phyloP scores from a whole-genome alignment of 345 rosid genomes.

The Mercurialis annua region DNA sequence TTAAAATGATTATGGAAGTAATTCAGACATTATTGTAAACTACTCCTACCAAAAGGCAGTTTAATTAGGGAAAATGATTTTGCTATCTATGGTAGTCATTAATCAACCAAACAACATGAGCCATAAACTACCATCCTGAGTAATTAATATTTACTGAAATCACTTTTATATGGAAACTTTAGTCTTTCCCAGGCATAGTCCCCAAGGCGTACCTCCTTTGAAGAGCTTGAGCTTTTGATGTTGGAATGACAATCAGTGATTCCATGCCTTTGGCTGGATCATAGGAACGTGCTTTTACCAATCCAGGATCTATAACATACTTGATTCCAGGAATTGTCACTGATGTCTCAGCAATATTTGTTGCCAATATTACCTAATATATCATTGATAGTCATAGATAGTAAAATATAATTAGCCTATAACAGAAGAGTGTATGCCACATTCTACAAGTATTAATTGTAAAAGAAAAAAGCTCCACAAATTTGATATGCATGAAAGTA shows the following conservation, averaged over 20 bases:
- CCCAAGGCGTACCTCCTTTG: constrained; percentile 66
- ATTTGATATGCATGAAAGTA: neutral
- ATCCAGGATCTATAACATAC: constrained; percentile 91
- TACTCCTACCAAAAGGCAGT: neutral
- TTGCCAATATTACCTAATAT: constrained; percentile 76
- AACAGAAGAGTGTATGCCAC: too few species aligned
- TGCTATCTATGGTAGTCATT: neutral
- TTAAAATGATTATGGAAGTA: neutral
- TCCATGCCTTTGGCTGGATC: constrained; percentile 85
- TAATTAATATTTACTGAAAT: neutral
- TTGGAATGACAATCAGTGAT: constrained; percentile 67
- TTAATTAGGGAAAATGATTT: neutral
- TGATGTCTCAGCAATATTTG: constrained; percentile 96
- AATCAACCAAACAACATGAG: neutral
- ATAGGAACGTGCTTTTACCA: constrained; percentile 80
- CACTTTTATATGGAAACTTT: neutral
- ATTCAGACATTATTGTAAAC: neutral
- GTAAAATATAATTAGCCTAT: neutral
- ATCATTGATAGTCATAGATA: constrained; percentile 16
- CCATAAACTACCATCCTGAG: neutral
- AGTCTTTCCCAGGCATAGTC: neutral
- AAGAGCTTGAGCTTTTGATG: constrained; percentile 85
- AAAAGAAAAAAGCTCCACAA: neutral
- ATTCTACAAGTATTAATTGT: neutral
- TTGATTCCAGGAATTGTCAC: constrained; percentile 91